phyloP scores from a whole-genome alignment of 495 filamentous ascomycete genomes.

The Aspergillus asperescens region DNA sequence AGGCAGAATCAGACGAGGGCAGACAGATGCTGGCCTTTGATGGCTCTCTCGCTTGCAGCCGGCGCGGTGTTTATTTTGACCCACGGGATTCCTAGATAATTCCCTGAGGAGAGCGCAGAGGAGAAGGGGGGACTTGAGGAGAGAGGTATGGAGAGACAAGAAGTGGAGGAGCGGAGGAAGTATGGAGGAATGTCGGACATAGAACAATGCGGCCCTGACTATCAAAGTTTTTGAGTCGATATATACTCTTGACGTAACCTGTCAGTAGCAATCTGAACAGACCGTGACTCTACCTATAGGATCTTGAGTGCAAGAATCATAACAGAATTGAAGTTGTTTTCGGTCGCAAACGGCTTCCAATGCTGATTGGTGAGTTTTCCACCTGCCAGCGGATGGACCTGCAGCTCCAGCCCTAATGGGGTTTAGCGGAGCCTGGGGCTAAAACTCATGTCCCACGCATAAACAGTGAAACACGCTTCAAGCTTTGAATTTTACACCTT shows the following conservation, averaged over 20 bases:
- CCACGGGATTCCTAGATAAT: conserved; percentile 23
- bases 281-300: too few relatives aligned
- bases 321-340: conserved; percentile 1
- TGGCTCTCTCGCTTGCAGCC: conserved; percentile 22
- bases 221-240: neutral
- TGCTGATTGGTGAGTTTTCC: conserved; percentile 5
- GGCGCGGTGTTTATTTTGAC: conserved; percentile 38
- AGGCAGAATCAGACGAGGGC: neutral
- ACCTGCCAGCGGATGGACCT: conserved; percentile 14
- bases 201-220: neutral
- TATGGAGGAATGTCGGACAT: neutral
- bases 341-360: conserved; percentile 5
- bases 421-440: neutral
- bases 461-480: neutral
- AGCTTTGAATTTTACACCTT: too few relatives aligned
- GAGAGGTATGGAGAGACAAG: conserved; percentile 18
- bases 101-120: conserved; percentile 13
- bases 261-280: too few relatives aligned
- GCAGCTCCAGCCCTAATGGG: conserved; percentile 7
- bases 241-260: neutral
- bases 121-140: too few relatives aligned
- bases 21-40: neutral
- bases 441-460: neutral
- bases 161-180: conserved; percentile 13
- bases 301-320: too few relatives aligned